Percentiles rank a stretch among this genome's conserved stretches.
These are phyloP conservation scores for Pseudogymnoascus sp. DNA, from an alignment of 2,329 filamentous ascomycete genomes.

Conservation along the genomic window DNA sequence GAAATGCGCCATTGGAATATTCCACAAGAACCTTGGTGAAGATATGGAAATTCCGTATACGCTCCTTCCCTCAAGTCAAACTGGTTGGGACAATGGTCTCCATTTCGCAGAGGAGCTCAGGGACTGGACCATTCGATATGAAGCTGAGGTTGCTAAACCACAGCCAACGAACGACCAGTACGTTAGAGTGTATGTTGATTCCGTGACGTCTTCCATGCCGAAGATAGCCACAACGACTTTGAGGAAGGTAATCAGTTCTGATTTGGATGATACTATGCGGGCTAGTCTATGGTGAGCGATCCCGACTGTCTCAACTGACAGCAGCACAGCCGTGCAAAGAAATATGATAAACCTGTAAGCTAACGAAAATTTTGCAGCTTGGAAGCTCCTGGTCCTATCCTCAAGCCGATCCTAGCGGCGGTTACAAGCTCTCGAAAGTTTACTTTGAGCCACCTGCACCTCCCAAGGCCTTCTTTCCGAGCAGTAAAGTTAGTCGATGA, in stretches of 20 bases:
- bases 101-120: conserved; percentile 24
- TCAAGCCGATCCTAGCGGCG: conserved; percentile 2
- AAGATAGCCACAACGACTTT: conserved; percentile 7
- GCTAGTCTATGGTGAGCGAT: conserved; percentile 13
- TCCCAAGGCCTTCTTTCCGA: conserved; percentile 11
- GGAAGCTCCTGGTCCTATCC: conserved; percentile 14
- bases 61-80: conserved; percentile 19
- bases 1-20: conserved; percentile 25
- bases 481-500: conserved; percentile 14
- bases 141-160: conserved; percentile 19
- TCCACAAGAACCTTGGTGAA: conserved; percentile 24
- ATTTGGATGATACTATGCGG: conserved; percentile 16
- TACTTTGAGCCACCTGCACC: conserved; percentile 11
- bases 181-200: conserved; percentile 36
- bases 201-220: conserved; percentile 19
- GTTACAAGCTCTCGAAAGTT: conserved; percentile 13
- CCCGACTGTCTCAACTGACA: neutral
- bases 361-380: conserved; percentile 10
- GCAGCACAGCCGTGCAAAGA: neutral
- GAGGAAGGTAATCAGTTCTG: conserved; percentile 12
- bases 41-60: conserved; percentile 25
- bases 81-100: conserved; percentile 23
- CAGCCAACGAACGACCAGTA: conserved; percentile 30
- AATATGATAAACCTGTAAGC: neutral
- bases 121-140: conserved; percentile 22